Percentiles rank a stretch among this genome's conserved stretches.
phyloP scores from a whole-genome alignment of 441 rosid species.

The Pelargonium australe region DNA sequence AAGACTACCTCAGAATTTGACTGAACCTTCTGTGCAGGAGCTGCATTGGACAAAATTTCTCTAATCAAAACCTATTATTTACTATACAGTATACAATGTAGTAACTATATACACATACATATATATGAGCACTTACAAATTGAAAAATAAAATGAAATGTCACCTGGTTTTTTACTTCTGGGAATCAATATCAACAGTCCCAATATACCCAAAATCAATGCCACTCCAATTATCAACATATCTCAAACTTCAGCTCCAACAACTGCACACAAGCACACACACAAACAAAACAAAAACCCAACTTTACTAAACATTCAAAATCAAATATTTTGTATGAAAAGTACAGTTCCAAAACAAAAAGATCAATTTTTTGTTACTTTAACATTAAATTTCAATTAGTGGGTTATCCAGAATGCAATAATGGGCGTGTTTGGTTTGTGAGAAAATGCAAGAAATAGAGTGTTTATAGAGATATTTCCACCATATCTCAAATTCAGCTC shows the following conservation, averaged over 20 bases:
- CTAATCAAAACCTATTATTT: slow-evolving; percentile 13
- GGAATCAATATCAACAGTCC: slow-evolving; percentile 42
- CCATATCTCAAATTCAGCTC: too few species aligned
- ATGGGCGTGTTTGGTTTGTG: too few species aligned
- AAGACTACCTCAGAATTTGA: slow-evolving; percentile 16
- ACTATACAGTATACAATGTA: not conserved
- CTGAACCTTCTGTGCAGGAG: slow-evolving; percentile 22
- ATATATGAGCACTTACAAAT: not conserved
- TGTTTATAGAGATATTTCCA: too few species aligned
- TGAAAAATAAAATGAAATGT: not conserved
- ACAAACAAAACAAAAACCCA: not conserved
- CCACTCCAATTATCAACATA: slow-evolving; percentile 37
- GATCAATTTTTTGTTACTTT: too few species aligned
- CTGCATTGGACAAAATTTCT: slow-evolving; percentile 32
- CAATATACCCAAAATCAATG: slow-evolving; percentile 37
- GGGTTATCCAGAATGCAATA: too few species aligned
- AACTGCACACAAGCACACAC: not conserved
- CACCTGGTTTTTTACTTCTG: slow-evolving; percentile 38
- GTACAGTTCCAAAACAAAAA: too few species aligned
- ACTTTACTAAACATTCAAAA: not conserved
- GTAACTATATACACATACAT: not conserved
- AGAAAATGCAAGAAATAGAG: too few species aligned
- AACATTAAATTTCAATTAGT: too few species aligned
- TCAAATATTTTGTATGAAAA: too few species aligned
- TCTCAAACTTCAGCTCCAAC: slow-evolving; percentile 23